A percentile compares a stretch with the other conserved stretches of the same genome.
Evolutionary conservation across 163 green algal species (phyloP).

Genomic region (Chlorella variabilis): DNA sequence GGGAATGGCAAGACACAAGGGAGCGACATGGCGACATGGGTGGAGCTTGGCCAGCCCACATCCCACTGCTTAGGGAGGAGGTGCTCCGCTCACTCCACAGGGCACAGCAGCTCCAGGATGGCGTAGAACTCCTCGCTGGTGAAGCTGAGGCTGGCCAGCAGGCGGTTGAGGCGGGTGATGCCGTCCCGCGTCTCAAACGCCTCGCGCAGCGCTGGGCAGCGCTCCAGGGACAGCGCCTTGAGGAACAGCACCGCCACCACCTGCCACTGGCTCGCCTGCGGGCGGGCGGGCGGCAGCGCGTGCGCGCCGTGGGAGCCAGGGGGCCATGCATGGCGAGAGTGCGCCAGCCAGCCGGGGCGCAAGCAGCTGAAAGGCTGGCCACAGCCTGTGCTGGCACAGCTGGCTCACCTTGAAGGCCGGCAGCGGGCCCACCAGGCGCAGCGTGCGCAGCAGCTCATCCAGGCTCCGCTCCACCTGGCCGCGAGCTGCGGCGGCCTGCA

Average conservation of each 20-base stretch:
- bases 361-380: too few species aligned
- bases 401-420: conserved; percentile 31
- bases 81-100: not conserved
- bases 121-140: conserved; percentile 54
- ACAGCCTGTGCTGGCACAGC: too few species aligned
- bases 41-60: too few species aligned
- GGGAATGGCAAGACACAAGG: too few species aligned
- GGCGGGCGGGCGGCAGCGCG: not conserved
- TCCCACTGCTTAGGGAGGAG: too few species aligned
- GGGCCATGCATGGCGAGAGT: too few species aligned
- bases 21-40: too few species aligned
- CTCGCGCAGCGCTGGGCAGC: conserved; percentile 47
- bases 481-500: conserved; percentile 1
- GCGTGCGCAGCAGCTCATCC: conserved; percentile 48
- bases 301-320: too few species aligned
- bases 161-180: conserved; percentile 27
- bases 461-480: conserved; percentile 37
- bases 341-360: too few species aligned
- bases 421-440: conserved; percentile 36
- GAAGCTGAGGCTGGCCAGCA: conserved; percentile 35
- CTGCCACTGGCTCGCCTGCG: conserved; percentile 59
- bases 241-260: conserved; percentile 63
- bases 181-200: conserved; percentile 50
- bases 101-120: conserved; percentile 43
- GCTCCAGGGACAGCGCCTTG: conserved; percentile 59